Base-by-base conservation (phyloP, 129 eudicot species). In the Escallonia rubra region DNA sequence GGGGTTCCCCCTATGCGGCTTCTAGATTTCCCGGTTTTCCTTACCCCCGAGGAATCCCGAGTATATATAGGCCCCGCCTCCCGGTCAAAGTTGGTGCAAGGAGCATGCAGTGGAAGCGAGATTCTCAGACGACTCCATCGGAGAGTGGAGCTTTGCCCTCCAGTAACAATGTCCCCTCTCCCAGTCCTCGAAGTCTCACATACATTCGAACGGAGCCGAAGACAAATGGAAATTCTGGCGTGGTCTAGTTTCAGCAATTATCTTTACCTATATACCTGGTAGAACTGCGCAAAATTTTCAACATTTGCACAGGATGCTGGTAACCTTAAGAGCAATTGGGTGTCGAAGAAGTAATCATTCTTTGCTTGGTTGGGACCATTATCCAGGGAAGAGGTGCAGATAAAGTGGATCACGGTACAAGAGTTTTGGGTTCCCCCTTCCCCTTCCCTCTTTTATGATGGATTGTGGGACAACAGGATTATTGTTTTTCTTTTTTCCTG, bases 71-170 rank as follows among this genome's bases (percentile, higher is more conserved):
- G 67, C 34, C 75, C 46, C 81, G 94, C 48, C 75, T 77, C 54
- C 86, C 84, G 2, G 56, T 88, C n/a, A 92, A 74, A 75, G 63
- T 81, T 3, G 96, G 96, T 68, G 87, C 89, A 14, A 84, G 98
- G 76, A 92, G 98, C 83, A 57, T 92, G 68, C 98, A 92, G 73
- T 92, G 96, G 98, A 92, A 88, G 73, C 84, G 96, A 8, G 96
- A 82, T 52, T 70, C 77, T 8, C 81, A 79, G 75, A 53, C 79
- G 7, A 48, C 79, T 34, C 53, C 68, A 3, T 40, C 85, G 8
- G 95, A 78, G 60, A 65, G 45, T 43, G 55, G 69, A 8, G 64
- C 69, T 63, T 59, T 70, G 41, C 65, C 72, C 13, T 43, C 76
- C 16, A 49, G 56, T 52, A 72, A 10, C n/a, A 11, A 52, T 56